These are phyloP conservation scores for Penicillium sp. DNA, from an alignment of 2,329 filamentous ascomycete species.

Conservation along the genomic window DNA sequence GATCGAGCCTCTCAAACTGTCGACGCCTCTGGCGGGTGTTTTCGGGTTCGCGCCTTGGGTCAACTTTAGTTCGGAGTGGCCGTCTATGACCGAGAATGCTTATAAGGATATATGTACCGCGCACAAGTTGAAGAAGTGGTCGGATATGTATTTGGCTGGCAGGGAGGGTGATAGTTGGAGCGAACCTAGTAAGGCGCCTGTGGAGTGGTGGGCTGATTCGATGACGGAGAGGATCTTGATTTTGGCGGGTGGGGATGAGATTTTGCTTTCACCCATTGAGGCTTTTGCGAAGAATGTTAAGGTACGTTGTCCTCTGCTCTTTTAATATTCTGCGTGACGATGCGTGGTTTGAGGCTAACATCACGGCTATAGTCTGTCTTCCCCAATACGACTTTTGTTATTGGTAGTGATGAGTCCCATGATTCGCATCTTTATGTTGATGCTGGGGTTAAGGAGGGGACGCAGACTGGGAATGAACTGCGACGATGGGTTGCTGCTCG, in stretches of 20 bases:
- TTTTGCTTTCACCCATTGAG: conserved; percentile 45
- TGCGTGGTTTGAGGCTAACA: not conserved
- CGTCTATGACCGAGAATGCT: conserved; percentile 45
- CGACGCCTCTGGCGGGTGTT: conserved; percentile 44
- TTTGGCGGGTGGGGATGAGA: conserved; percentile 54
- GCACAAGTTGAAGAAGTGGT: conserved; percentile 43
- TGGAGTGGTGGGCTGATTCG: conserved; percentile 54
- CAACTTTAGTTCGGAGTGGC: conserved; percentile 45
- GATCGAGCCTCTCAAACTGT: conserved; percentile 40
- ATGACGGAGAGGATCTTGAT: conserved; percentile 52
- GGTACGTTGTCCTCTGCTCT: conserved; percentile 19
- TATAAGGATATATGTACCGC: conserved; percentile 51
- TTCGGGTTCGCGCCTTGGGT: conserved; percentile 59
- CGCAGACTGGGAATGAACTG: conserved; percentile 28
- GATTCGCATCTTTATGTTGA: conserved; percentile 29
- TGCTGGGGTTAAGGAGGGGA: conserved; percentile 19
- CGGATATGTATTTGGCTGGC: conserved; percentile 46
- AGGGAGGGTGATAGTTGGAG: conserved; percentile 49
- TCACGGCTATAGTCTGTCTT: conserved; percentile 26
- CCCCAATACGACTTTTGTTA: conserved; percentile 27
- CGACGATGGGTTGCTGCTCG: conserved; percentile 30
- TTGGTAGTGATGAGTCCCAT: conserved; percentile 32
- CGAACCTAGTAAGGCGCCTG: conserved; percentile 49
- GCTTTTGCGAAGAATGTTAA: conserved; percentile 34
- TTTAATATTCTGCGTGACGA: not conserved